phyloP scores from a whole-genome alignment of 257 asterid species.

The Nicotiana sylvestris region DNA sequence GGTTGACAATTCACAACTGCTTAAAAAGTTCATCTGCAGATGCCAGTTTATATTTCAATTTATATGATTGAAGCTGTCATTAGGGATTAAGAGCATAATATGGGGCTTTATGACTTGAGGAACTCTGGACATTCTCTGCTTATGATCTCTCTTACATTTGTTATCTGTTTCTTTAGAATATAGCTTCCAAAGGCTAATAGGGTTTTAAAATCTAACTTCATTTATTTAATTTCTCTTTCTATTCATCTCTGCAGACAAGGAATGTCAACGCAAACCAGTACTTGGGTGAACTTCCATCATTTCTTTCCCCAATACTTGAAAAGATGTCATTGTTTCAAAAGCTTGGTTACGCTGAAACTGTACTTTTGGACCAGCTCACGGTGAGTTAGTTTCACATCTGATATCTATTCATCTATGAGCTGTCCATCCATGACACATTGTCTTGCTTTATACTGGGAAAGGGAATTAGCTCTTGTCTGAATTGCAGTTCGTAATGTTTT shows the following conservation, averaged over 20 bases:
- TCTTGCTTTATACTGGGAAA: slow-evolving; percentile 3
- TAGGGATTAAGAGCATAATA: neutral
- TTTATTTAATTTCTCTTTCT: neutral
- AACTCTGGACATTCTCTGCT: neutral
- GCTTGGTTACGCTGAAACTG: slow-evolving; percentile 35
- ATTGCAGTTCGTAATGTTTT: neutral
- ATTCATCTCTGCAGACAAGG: slow-evolving; percentile 55
- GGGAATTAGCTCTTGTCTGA: slow-evolving; percentile 5
- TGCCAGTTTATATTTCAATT: neutral
- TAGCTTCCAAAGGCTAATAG: neutral
- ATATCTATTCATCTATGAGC: neutral
- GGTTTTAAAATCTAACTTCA: neutral
- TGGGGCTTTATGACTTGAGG: neutral
- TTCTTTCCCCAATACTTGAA: slow-evolving; percentile 55
- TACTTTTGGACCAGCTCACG: slow-evolving; percentile 73
- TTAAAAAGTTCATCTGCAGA: neutral
- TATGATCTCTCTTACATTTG: neutral
- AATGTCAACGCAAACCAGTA: slow-evolving; percentile 68
- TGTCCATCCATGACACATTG: neutral
- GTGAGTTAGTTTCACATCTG: slow-evolving; percentile 34
- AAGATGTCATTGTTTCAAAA: slow-evolving; percentile 48
- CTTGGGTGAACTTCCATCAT: slow-evolving; percentile 84
- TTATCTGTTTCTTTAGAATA: neutral
- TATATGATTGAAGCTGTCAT: neutral
- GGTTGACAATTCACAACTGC: neutral